phyloP scores from a whole-genome alignment of 345 rosid species.

The Euphorbia peplus region DNA sequence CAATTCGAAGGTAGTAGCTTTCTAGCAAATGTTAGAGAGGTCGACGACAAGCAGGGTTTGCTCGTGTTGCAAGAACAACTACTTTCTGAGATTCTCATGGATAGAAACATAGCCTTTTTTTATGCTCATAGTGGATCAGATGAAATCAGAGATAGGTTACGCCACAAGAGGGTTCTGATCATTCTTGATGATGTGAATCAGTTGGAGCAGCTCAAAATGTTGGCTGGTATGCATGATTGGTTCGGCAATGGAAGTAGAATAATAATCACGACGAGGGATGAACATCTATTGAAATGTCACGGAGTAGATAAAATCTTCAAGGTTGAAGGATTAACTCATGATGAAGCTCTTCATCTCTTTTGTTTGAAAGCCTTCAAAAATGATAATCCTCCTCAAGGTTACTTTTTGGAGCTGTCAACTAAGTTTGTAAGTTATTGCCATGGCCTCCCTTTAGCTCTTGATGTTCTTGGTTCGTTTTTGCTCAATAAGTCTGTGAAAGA shows the following conservation, averaged over 20 bases:
- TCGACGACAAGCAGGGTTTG: neutral
- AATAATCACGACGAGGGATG: constrained; percentile 9
- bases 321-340: neutral
- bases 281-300: neutral
- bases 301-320: constrained; percentile 5
- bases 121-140: neutral
- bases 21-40: constrained; percentile 13
- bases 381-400: neutral
- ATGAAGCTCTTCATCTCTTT: constrained; percentile 8
- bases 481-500: neutral
- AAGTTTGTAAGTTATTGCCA: neutral
- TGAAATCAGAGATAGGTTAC: constrained; percentile 9
- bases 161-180: neutral
- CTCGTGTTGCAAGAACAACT: constrained; percentile 8
- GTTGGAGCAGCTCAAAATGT: neutral
- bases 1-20: constrained; percentile 18
- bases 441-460: constrained; percentile 21
- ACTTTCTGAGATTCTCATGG: constrained; percentile 8
- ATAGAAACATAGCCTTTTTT: neutral
- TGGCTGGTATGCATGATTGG: constrained; percentile 14
- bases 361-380: neutral
- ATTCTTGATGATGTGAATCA: constrained; percentile 15
- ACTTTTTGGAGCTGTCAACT: neutral
- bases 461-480: constrained; percentile 15
- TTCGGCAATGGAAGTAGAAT: constrained; percentile 14